Evolutionary conservation across 1,139 yeast species (phyloP).

Genomic region (Blastobotrys ciferrii): DNA sequence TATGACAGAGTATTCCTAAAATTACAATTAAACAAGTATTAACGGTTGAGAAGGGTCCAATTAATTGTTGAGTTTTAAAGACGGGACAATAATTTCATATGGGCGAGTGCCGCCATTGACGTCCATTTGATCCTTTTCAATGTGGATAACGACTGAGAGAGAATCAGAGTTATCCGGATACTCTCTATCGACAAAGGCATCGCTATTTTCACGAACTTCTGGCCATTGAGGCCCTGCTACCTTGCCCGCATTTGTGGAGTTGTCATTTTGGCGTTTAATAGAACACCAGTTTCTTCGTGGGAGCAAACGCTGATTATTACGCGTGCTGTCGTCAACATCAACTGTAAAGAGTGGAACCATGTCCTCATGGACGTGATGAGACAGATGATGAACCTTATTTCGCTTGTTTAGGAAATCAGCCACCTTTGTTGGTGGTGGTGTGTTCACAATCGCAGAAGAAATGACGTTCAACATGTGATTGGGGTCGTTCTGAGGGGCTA

Average conservation of each 20-base stretch:
- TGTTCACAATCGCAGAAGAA: slow-evolving; percentile 84
- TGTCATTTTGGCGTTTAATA: slow-evolving; percentile 27
- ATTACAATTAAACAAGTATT: background rate
- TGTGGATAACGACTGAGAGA: slow-evolving; percentile 66
- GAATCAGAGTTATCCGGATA: slow-evolving; percentile 48
- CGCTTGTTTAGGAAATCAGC: slow-evolving; percentile 66
- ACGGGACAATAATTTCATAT: slow-evolving; percentile 71
- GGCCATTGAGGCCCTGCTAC: slow-evolving; percentile 16
- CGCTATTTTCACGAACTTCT: background rate
- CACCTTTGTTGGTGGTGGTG: slow-evolving; percentile 90
- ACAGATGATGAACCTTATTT: slow-evolving; percentile 62
- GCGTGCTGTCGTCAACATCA: slow-evolving; percentile 57
- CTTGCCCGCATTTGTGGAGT: slow-evolving; percentile 30
- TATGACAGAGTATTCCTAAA: too few relatives aligned
- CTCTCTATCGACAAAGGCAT: slow-evolving; percentile 36
- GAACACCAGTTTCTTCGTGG: slow-evolving; percentile 76
- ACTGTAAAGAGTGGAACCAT: slow-evolving; percentile 65
- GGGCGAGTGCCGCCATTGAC: slow-evolving; percentile 55
- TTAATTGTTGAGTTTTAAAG: slow-evolving; percentile 6
- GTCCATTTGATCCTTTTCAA: slow-evolving; percentile 60
- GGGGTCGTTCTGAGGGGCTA: slow-evolving; percentile 64
- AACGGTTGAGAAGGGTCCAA: background rate
- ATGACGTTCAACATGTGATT: slow-evolving; percentile 78
- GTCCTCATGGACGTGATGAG: slow-evolving; percentile 68
- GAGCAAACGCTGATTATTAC: slow-evolving; percentile 60